phyloP scores from a whole-genome alignment of 148 eudicot genomes.

The Camellia japonica region DNA sequence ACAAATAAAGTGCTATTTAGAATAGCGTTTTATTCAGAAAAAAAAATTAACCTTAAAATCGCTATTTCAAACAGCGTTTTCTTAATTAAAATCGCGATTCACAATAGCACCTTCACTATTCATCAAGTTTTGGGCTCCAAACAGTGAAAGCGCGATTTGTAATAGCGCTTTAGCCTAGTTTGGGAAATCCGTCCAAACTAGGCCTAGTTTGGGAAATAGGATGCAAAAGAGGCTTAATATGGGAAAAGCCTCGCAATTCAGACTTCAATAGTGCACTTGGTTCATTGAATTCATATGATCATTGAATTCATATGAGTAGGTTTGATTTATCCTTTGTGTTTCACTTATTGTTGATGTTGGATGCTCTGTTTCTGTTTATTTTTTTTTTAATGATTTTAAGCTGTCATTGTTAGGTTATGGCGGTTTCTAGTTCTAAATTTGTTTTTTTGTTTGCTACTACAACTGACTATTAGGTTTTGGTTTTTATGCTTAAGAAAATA shows the following conservation, averaged over 20 bases:
- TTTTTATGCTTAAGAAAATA: background rate
- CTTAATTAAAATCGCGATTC: no score
- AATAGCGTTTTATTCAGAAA: no score
- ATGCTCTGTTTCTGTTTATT: background rate
- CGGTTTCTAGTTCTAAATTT: background rate
- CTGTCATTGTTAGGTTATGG: background rate
- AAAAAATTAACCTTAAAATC: no score
- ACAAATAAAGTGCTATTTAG: no score
- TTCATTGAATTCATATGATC: conserved; percentile 1
- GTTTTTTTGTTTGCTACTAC: background rate
- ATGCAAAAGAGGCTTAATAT: no score
- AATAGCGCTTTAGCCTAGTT: no score
- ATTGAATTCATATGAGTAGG: background rate
- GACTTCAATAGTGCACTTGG: background rate
- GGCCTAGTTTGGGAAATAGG: no score
- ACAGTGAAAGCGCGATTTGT: no score
- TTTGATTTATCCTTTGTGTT: background rate
- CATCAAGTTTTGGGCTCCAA: no score
- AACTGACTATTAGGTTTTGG: background rate
- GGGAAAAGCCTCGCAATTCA: background rate
- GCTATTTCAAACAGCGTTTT: no score
- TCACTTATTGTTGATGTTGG: conserved; percentile 6
- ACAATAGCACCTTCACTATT: no score
- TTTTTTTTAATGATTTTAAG: background rate
- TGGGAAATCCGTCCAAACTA: no score